A percentile compares a stretch with the other conserved stretches of the same genome.
Conservation (phyloP, 768 basidiomycete genomes). For the Amanita polypyramis region DNA sequence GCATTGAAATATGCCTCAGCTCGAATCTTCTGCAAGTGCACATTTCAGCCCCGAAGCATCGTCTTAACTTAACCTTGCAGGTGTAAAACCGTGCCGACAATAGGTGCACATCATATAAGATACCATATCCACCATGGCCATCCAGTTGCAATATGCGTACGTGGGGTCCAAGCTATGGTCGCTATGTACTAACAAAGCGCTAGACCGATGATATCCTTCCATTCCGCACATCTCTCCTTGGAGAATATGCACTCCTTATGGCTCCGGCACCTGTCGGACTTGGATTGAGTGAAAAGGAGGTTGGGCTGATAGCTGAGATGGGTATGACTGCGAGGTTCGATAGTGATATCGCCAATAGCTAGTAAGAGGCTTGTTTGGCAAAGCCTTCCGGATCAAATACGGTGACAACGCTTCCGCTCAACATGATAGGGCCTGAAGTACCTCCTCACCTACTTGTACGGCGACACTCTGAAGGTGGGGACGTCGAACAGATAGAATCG, state of each 20-base stretch:
- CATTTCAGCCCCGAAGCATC: not conserved
- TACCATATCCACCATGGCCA: slow-evolving; percentile 55
- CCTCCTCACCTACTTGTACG: slow-evolving; percentile 35
- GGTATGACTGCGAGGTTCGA: slow-evolving; percentile 39
- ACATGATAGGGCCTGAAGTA: slow-evolving; percentile 44
- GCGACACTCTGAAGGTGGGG: slow-evolving; percentile 13
- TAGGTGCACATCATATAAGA: slow-evolving; percentile 66
- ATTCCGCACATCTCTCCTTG: slow-evolving; percentile 64
- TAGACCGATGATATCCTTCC: slow-evolving; percentile 80
- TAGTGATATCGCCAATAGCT: not conserved
- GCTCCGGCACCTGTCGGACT: slow-evolving; percentile 65
- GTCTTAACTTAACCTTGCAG: slow-evolving; percentile 23
- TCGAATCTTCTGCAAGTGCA: slow-evolving; percentile 62
- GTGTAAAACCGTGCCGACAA: slow-evolving; percentile 52
- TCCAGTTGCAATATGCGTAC: slow-evolving; percentile 69
- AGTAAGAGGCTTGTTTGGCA: not conserved
- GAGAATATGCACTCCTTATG: slow-evolving; percentile 72
- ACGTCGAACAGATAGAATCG: slow-evolving; percentile 20
- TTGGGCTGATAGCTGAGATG: slow-evolving; percentile 47
- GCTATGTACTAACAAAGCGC: slow-evolving; percentile 1
- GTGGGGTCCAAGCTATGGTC: slow-evolving; percentile 15
- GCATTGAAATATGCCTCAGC: slow-evolving; percentile 73
- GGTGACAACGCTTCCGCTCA: not conserved
- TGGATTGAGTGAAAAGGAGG: slow-evolving; percentile 49
- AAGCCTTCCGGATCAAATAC: not conserved